These are phyloP conservation scores for Hypoxylon sp. DNA, from an alignment of 2,329 filamentous ascomycete genomes.

Conservation along the genomic window DNA sequence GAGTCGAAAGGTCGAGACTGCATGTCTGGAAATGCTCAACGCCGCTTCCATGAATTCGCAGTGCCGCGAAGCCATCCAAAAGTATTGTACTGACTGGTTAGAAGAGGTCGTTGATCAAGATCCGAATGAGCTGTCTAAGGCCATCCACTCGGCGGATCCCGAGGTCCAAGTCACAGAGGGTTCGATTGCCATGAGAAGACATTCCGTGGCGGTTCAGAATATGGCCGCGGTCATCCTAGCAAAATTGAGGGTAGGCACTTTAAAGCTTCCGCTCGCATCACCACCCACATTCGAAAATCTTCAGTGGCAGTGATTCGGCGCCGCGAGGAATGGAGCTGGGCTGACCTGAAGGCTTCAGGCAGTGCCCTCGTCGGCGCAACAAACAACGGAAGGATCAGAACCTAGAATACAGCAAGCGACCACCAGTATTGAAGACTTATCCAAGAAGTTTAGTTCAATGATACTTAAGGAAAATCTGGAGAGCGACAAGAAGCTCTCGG, in stretches of 20 bases:
- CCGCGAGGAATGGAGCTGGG: slow-evolving; percentile 43
- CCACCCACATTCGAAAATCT: slow-evolving; percentile 46
- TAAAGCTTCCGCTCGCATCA: slow-evolving; percentile 54
- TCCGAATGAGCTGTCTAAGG: slow-evolving; percentile 67
- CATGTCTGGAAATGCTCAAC: slow-evolving; percentile 89
- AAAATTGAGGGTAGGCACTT: slow-evolving; percentile 73
- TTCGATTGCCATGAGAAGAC: slow-evolving; percentile 71
- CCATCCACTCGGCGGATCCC: slow-evolving; percentile 65
- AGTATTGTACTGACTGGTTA: slow-evolving; percentile 89
- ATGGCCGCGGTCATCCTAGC: slow-evolving; percentile 82
- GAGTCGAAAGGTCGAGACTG: slow-evolving; percentile 86
- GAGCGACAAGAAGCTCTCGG: slow-evolving; percentile 75
- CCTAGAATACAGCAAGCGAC: slow-evolving; percentile 66
- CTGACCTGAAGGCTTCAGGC: slow-evolving; percentile 64
- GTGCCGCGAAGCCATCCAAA: slow-evolving; percentile 86
- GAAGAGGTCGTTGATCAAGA: slow-evolving; percentile 85
- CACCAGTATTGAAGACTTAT: slow-evolving; percentile 76
- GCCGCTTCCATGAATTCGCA: slow-evolving; percentile 88
- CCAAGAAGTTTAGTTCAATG: slow-evolving; percentile 75
- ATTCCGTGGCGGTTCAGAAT: slow-evolving; percentile 74
- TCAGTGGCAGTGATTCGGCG: slow-evolving; percentile 48
- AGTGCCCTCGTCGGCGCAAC: slow-evolving; percentile 63
- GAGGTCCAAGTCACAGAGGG: slow-evolving; percentile 72
- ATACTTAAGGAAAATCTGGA: slow-evolving; percentile 70
- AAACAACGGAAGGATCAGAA: slow-evolving; percentile 57